A percentile compares a stretch with the other conserved stretches of the same genome.
Evolutionary conservation across 768 basidiomycete genomes (phyloP).

Genomic region (Lentinus tigrinus): DNA sequence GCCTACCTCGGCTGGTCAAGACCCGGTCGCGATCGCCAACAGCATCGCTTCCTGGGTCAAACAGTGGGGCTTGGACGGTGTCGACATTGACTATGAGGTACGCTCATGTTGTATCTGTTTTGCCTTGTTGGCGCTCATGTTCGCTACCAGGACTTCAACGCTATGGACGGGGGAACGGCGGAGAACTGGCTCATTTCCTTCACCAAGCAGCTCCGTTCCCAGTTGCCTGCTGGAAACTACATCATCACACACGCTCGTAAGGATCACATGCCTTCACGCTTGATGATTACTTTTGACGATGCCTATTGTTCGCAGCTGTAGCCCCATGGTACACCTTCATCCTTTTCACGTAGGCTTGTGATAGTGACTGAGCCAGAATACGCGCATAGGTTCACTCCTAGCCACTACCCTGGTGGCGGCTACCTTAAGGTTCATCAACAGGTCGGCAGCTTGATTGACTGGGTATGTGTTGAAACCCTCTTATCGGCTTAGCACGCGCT

Average conservation of each 20-base stretch:
- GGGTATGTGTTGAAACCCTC: constrained; percentile 30
- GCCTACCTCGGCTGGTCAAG: constrained; percentile 41
- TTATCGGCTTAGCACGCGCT: neutral
- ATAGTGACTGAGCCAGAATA: neutral
- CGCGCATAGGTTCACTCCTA: constrained; percentile 34
- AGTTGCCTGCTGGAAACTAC: constrained; percentile 34
- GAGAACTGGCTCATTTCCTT: constrained; percentile 44
- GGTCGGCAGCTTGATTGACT: constrained; percentile 45
- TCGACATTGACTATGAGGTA: constrained; percentile 55
- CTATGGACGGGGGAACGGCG: constrained; percentile 52
- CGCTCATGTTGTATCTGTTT: neutral
- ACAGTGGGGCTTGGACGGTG: constrained; percentile 47
- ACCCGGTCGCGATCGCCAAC: constrained; percentile 40
- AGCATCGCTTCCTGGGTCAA: constrained; percentile 46
- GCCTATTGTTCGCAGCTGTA: constrained; percentile 32
- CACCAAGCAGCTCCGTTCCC: constrained; percentile 34
- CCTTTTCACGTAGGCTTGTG: neutral
- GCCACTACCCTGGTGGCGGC: constrained; percentile 38
- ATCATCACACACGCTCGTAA: constrained; percentile 38
- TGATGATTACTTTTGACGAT: constrained; percentile 14
- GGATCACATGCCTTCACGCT: constrained; percentile 1
- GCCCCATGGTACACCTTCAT: constrained; percentile 38
- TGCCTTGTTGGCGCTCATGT: neutral
- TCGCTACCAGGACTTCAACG: constrained; percentile 54
- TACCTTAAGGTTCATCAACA: constrained; percentile 37